A percentile compares a stretch with the other conserved stretches of the same genome.
Conservation (phyloP, 164 flowering plant species). For the Houttuynia cordata region DNA sequence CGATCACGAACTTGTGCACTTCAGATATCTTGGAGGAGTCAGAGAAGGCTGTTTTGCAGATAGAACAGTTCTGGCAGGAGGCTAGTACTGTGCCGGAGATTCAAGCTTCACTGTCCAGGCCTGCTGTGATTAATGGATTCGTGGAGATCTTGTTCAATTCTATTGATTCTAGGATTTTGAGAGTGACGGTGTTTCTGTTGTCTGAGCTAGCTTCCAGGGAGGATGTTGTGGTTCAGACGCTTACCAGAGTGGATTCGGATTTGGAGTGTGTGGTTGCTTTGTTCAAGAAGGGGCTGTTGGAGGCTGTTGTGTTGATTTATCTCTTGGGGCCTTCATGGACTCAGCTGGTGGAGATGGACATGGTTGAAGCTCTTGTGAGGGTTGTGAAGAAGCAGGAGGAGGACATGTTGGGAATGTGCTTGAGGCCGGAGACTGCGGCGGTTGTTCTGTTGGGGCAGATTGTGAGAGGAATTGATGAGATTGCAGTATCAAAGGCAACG, state of each 20-base stretch:
- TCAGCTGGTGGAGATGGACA: conserved; percentile 41
- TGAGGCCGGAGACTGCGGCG: conserved; percentile 54
- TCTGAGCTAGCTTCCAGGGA: conserved; percentile 65
- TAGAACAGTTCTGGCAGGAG: conserved; percentile 47
- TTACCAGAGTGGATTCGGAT: conserved; percentile 59
- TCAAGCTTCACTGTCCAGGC: conserved; percentile 39
- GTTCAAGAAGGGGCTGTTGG: conserved; percentile 56
- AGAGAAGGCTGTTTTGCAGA: conserved; percentile 50
- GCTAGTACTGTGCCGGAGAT: conserved; percentile 29
- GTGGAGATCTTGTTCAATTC: conserved; percentile 71
- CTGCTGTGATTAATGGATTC: conserved; percentile 57
- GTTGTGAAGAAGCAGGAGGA: conserved; percentile 33
- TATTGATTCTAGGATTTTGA: conserved; percentile 40
- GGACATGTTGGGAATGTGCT: conserved; percentile 25
- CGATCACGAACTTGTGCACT: conserved; percentile 44
- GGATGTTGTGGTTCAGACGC: conserved; percentile 42
- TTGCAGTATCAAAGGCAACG: conserved; percentile 14
- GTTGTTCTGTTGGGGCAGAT: conserved; percentile 40
- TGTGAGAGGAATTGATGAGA: conserved; percentile 25
- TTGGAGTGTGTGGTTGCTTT: conserved; percentile 53
- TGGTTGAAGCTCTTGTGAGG: conserved; percentile 39
- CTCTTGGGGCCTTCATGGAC: conserved; percentile 33
- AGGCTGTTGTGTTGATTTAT: conserved; percentile 64
- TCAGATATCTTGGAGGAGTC: conserved; percentile 48
- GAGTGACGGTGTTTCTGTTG: conserved; percentile 44